phyloP scores from a whole-genome alignment of 2,329 filamentous ascomycete genomes.

The Curvularia hawaiiensis region DNA sequence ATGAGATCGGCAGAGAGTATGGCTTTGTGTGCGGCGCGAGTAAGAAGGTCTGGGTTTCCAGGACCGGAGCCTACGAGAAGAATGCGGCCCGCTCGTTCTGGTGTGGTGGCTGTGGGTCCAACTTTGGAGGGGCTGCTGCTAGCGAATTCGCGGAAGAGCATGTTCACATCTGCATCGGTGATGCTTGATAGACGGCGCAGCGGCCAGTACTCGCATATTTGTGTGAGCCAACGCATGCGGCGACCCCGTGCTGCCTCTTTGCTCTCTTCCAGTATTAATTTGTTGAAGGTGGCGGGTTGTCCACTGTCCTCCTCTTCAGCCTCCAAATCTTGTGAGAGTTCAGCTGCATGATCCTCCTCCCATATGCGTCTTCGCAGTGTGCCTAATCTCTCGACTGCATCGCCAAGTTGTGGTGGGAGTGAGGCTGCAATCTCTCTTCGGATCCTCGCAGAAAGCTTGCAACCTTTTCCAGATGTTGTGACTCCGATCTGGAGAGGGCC shows the following conservation, averaged over 20 bases:
- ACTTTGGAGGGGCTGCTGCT: constrained; percentile 43
- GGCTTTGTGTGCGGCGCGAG: constrained; percentile 77
- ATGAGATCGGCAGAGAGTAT: constrained; percentile 78
- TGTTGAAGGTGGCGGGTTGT: constrained; percentile 84
- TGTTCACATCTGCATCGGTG: constrained; percentile 77
- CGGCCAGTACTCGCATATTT: constrained; percentile 99
- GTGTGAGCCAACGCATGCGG: constrained; percentile 88
- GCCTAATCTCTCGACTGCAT: constrained; percentile 78
- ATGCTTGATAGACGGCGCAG: constrained; percentile 80
- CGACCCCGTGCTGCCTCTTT: constrained; percentile 75
- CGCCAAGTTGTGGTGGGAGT: constrained; percentile 75
- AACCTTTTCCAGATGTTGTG: constrained; percentile 92
- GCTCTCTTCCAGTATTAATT: constrained; percentile 75
- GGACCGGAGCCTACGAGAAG: constrained; percentile 92
- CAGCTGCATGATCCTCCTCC: constrained; percentile 57
- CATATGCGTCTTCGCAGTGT: constrained; percentile 51
- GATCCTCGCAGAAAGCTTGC: constrained; percentile 89
- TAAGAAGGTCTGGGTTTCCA: constrained; percentile 90
- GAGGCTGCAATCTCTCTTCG: constrained; percentile 84
- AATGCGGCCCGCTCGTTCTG: constrained; percentile 65
- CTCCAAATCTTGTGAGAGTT: constrained; percentile 51
- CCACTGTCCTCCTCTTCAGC: constrained; percentile 68
- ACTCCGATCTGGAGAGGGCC: constrained; percentile 94
- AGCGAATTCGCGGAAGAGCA: constrained; percentile 75
- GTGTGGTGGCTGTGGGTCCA: constrained; percentile 25